Evolutionary conservation across 1,139 yeast species (phyloP), one percentile per base, ranked within the genome.

Genomic region (Hyphopichia wangnamkhiaoensis): DNA sequence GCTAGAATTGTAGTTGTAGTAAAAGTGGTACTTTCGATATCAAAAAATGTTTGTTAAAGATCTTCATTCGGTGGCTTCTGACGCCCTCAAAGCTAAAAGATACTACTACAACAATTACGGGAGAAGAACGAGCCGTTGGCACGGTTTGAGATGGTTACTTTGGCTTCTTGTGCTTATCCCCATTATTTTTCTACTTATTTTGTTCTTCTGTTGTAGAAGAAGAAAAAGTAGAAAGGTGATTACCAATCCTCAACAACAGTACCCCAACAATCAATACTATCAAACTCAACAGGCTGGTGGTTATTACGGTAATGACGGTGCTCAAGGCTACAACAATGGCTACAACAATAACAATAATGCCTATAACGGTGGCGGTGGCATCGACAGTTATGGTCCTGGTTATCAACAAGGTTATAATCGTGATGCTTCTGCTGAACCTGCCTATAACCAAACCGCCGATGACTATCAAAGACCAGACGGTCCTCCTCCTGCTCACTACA

Each of bases 401-500:
- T 37, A 34, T 19, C 41, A 34, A 20, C 41, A 35, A 35, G 36
- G 29, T 18, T 37, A 39, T 34, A 17, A 31, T 15, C 27, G 31
- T n/a, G 34, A 37, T 20, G 28, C 10, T 7, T 21, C 24, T 7
- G 24, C 24, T 21, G 9, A 21, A 21, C 24, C 7, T 7, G 7
- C 24, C 10, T 7, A 21, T 21, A 21, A 7, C 10, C 9, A 10
- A 7, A 7, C 7, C 24, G 10, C 26, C 33, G 40, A 33, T 3
- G 49, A 43, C 7, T 53, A 46, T 28, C 40, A 43, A 19, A 45
- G 56, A 30, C 59, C 59, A n/a, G 47, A 42, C 1, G 59, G 60
- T 4, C 60, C 60, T 8, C 60, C 60, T 4, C 58, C 58, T 10
- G 49, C 58, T 6, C 54, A 53, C 20, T 33, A 37, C 19, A 45